phyloP scores from a whole-genome alignment of 768 basidiomycete species.

The Lentinula raphanica region DNA sequence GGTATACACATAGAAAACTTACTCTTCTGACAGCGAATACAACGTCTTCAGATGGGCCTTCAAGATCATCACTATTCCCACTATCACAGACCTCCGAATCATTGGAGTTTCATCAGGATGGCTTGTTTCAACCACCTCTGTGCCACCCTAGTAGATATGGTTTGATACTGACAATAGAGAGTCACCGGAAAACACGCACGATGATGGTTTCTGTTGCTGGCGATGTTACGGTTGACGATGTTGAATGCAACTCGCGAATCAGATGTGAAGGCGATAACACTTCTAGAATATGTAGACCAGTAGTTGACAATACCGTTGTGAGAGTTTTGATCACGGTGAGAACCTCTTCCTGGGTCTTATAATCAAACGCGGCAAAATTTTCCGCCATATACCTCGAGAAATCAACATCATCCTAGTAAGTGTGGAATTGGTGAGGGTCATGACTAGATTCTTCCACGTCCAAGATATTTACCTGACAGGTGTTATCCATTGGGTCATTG shows the following conservation, averaged over 20 bases:
- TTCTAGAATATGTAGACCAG: constrained; percentile 80
- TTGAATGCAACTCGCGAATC: constrained; percentile 49
- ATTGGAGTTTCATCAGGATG: constrained; percentile 25
- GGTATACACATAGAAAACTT: constrained; percentile 22
- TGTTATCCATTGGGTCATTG: constrained; percentile 57
- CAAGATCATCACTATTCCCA: constrained; percentile 82
- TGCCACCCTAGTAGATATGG: neutral
- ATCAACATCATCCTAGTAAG: constrained; percentile 68
- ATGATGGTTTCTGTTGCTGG: neutral
- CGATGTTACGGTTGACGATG: constrained; percentile 7
- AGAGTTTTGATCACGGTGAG: constrained; percentile 78
- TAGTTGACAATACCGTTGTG: constrained; percentile 69
- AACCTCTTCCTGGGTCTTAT: constrained; percentile 93
- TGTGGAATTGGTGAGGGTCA: neutral
- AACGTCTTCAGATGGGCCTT: constrained; percentile 79
- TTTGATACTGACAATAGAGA: neutral
- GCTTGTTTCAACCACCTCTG: neutral
- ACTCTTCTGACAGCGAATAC: constrained; percentile 93
- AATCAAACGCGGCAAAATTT: constrained; percentile 88
- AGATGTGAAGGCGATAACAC: constrained; percentile 66
- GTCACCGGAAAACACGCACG: neutral
- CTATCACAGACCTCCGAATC: constrained; percentile 66
- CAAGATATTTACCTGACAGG: constrained; percentile 46
- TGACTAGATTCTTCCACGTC: neutral
- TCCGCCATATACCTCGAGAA: constrained; percentile 93